Percentiles rank a stretch among this genome's conserved stretches.
Evolutionary conservation across 2,329 filamentous ascomycete species (phyloP).

Genomic region (Colletotrichum cereale): DNA sequence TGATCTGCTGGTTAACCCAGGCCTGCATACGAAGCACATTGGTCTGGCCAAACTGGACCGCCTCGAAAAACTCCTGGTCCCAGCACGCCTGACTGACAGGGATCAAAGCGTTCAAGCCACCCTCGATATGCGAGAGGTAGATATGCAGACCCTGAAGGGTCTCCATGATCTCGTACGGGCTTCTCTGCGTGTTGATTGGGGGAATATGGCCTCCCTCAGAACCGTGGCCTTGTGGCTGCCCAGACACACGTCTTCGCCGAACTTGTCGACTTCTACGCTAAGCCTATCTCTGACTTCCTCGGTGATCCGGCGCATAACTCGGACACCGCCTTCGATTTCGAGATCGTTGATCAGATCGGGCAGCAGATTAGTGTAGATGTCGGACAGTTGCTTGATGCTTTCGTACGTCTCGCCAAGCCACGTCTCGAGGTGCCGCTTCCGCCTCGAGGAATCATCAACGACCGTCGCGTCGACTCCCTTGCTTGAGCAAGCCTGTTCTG

Average conservation of each 20-base stretch:
- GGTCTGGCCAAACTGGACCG: slow-evolving; percentile 42
- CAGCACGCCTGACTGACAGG: slow-evolving; percentile 51
- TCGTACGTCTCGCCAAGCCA: slow-evolving; percentile 51
- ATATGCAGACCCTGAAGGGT: slow-evolving; percentile 48
- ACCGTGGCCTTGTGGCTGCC: slow-evolving; percentile 34
- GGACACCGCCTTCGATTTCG: slow-evolving; percentile 49
- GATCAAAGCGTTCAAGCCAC: slow-evolving; percentile 46
- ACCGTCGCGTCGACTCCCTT: slow-evolving; percentile 37
- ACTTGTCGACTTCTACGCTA: slow-evolving; percentile 44
- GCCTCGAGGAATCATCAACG: slow-evolving; percentile 43
- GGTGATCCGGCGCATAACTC: slow-evolving; percentile 46
- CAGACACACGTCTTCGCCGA: slow-evolving; percentile 45
- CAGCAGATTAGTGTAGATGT: slow-evolving; percentile 46
- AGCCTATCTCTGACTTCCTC: slow-evolving; percentile 42
- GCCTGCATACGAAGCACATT: slow-evolving; percentile 46
- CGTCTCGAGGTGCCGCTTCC: slow-evolving; percentile 47
- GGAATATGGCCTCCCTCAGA: slow-evolving; percentile 48
- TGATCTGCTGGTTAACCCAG: slow-evolving; percentile 51
- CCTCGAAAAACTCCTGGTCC: slow-evolving; percentile 50
- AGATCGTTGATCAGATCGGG: slow-evolving; percentile 45
- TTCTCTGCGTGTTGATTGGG: slow-evolving; percentile 1
- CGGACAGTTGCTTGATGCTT: slow-evolving; percentile 42
- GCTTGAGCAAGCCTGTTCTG: slow-evolving; percentile 21
- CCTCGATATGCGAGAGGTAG: slow-evolving; percentile 49
- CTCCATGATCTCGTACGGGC: slow-evolving; percentile 45